A percentile compares a stretch with the other conserved stretches of the same genome.
Conservation (phyloP, 2,329 filamentous ascomycete genomes). For the Zymoseptoria pseudotritici region DNA sequence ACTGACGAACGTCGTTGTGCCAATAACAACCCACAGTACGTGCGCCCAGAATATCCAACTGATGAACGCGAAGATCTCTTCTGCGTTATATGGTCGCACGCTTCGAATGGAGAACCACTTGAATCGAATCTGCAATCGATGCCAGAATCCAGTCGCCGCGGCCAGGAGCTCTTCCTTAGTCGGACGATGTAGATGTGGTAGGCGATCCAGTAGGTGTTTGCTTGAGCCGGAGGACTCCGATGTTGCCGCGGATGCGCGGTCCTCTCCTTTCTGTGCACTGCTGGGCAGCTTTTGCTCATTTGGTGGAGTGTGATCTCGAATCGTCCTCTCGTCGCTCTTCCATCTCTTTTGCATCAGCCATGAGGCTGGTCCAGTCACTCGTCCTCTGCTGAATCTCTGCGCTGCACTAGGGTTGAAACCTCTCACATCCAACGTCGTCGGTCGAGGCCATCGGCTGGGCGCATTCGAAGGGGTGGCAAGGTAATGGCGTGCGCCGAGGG, state of each 20-base stretch:
- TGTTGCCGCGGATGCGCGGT: constrained; percentile 10
- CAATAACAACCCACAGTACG: constrained; percentile 89
- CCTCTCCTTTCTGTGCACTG: constrained; percentile 14
- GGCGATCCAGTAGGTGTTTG: constrained; percentile 46
- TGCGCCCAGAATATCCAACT: constrained; percentile 95
- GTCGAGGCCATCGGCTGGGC: constrained; percentile 14
- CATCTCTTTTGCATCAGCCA: constrained; percentile 15
- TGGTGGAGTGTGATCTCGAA: constrained; percentile 1
- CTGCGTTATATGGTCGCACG: constrained; percentile 85
- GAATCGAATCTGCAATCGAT: constrained; percentile 80
- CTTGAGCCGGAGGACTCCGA: constrained; percentile 7
- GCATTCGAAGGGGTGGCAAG: constrained; percentile 19
- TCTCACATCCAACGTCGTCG: constrained; percentile 10
- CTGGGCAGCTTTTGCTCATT: constrained; percentile 12
- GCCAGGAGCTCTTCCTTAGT: constrained; percentile 89
- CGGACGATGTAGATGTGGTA: constrained; percentile 68
- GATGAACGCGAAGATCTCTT: constrained; percentile 91
- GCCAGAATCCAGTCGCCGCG: constrained; percentile 88
- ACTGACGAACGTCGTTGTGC: constrained; percentile 95
- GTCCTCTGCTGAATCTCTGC: not conserved
- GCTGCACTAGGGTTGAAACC: constrained; percentile 6
- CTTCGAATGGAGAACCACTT: constrained; percentile 98
- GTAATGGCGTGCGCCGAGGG: not conserved
- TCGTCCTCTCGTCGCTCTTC: constrained; percentile 12
- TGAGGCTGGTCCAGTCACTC: not conserved